Percentiles rank a stretch among this genome's conserved stretches.
Evolutionary conservation across 495 filamentous ascomycete genomes (phyloP).

Genomic region (Neurospora sp.): DNA sequence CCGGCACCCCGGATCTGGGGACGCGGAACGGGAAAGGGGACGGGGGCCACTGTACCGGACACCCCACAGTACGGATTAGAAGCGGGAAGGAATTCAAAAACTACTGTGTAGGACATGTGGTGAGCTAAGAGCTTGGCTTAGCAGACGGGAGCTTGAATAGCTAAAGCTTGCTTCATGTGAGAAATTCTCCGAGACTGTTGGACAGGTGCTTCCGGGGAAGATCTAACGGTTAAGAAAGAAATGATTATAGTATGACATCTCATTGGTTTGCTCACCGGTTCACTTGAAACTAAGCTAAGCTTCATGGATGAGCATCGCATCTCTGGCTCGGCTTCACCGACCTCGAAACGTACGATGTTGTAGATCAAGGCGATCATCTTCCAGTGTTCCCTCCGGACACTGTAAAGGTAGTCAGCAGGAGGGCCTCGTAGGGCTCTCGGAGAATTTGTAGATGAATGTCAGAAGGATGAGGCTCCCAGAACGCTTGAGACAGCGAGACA

Average conservation of each 20-base stretch:
- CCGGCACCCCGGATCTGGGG: not conserved
- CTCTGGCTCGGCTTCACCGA: not conserved
- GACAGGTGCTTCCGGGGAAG: not conserved
- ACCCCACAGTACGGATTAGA: not conserved
- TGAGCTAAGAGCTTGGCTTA: not conserved
- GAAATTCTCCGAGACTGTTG: not conserved
- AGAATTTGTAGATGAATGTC: not conserved
- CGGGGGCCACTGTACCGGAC: not conserved
- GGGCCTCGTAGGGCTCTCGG: not conserved
- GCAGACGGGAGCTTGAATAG: not conserved
- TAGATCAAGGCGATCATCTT: not conserved
- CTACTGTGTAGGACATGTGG: not conserved
- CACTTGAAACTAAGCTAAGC: not conserved
- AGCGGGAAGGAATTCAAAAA: not conserved
- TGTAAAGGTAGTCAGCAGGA: not conserved
- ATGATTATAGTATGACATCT: not conserved
- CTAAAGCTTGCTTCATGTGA: not conserved
- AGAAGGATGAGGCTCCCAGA: not conserved
- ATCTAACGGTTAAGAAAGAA: not conserved
- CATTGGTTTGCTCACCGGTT: not conserved
- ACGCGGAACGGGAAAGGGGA: not conserved
- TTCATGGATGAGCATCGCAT: not conserved
- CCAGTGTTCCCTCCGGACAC: not conserved
- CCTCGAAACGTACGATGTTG: not conserved
- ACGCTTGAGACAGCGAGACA: not conserved